Evolutionary conservation across 2,329 filamentous ascomycete genomes (phyloP), one percentile per base, ranked within the genome.

Genomic region (Sclerotinia spermophila): DNA sequence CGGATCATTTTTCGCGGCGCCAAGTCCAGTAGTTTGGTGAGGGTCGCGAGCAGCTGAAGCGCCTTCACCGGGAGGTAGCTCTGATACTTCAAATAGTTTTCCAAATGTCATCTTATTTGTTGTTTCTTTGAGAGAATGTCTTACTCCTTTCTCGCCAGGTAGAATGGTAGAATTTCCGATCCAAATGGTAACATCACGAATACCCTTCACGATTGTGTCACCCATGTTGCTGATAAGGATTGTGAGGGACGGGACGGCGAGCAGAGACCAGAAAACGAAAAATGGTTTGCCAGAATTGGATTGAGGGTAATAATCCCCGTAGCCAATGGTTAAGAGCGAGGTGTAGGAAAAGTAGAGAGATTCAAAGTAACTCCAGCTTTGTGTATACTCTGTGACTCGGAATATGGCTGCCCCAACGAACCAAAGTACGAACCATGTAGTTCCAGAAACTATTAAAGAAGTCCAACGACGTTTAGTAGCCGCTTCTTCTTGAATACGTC

Each of bases 241-340:
- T 0, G 94, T 97, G 86, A 94, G 94, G 2, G 92, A 94, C 0
- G 94, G 94, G 4, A 97, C 85, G 0, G 94, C 93, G 38, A 97
- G 85, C 1, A 97, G 80, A 21, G 90, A 92, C 94, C 94, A 97
- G 70, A 97, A 90, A n/a, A 97, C 92, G 76, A 97, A 97, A 79
- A 97, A 97, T 0, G 92, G 88, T 69, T 92, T 90, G 1, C 92
- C 93, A 0, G 89, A 86, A 73, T 94, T 94, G 2, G 90, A 92
- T n/a, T 89, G 83, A 0, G 93, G 93, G 1, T 89, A 88, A 7
- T 90, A 80, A 74, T 97, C 93, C 5, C 94, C 94, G 76, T 97
- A 97, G 1, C 94, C 94, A 51, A 97, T 92, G 0, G 94, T 97
- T 2, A 94, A 84, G 35, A 97, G 86, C 3, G 90, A 90, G 45